A percentile compares a stretch with the other conserved stretches of the same genome.
phyloP scores from a whole-genome alignment of 306 rosid species.

The Cotoneaster glaucophyllus region DNA sequence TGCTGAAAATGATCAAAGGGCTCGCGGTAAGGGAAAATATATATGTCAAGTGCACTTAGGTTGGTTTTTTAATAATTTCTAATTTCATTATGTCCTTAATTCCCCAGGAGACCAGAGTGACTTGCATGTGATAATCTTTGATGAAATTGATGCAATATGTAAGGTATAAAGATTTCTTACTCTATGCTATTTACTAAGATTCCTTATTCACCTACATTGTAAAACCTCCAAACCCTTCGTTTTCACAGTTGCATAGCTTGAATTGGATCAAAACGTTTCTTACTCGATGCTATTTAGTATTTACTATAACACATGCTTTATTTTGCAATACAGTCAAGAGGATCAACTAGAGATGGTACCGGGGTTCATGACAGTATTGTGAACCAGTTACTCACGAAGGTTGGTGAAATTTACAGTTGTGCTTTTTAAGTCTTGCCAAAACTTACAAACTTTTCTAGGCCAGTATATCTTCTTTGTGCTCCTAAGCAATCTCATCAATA shows the following conservation, averaged over 20 bases:
- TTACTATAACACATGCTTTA: constrained; percentile 7
- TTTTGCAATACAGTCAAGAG: constrained; percentile 68
- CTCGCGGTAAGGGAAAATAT: constrained; percentile 50
- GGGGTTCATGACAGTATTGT: constrained; percentile 99
- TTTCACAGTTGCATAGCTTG: not conserved
- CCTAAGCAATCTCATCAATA: constrained; percentile 1
- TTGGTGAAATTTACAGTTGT: constrained; percentile 22
- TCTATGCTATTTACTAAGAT: constrained; percentile 2
- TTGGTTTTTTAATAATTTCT: constrained; percentile 23
- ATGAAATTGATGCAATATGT: constrained; percentile 97
- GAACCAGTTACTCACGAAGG: constrained; percentile 99
- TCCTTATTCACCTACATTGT: not conserved
- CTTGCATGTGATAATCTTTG: constrained; percentile 96
- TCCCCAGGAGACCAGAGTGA: constrained; percentile 88
- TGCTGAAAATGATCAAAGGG: constrained; percentile 93
- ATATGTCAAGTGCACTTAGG: constrained; percentile 8
- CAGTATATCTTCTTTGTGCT: not conserved
- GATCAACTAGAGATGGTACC: constrained; percentile 95
- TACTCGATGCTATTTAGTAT: not conserved
- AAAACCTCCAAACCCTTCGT: not conserved
- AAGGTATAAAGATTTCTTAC: constrained; percentile 55
- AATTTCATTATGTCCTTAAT: constrained; percentile 19
- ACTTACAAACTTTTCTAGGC: not conserved
- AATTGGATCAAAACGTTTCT: not conserved
- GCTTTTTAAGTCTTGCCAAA: constrained; percentile 4